Percentiles rank a stretch among this genome's conserved stretches.
These are phyloP conservation scores for Dactylellina leptospora DNA, from an alignment of 2,329 filamentous ascomycete species.

Conservation along the genomic window DNA sequence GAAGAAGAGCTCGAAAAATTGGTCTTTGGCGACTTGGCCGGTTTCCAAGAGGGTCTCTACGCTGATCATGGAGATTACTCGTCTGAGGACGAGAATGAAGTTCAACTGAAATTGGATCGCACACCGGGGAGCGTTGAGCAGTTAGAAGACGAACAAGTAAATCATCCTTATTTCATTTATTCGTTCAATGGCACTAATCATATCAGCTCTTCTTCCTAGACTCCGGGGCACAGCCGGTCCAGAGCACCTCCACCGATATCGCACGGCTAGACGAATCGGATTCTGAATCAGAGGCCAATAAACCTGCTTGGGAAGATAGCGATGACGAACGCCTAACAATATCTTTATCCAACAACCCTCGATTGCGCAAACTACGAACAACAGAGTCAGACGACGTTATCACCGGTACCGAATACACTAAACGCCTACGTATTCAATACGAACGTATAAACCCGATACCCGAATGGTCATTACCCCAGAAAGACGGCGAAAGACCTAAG, in stretches of 20 bases:
- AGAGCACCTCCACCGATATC: conserved; percentile 58
- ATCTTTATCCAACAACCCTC: conserved; percentile 78
- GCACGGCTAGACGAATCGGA: conserved; percentile 60
- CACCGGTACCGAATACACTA: conserved; percentile 83
- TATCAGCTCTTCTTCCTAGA: conserved; percentile 81
- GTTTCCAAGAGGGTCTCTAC: conserved; percentile 79
- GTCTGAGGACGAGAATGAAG: conserved; percentile 58
- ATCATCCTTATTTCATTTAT: conserved; percentile 56
- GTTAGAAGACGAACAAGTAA: conserved; percentile 52
- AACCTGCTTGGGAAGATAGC: conserved; percentile 87
- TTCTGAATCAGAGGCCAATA: conserved; percentile 55
- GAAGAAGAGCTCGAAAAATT: conserved; percentile 87
- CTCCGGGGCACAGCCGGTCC: conserved; percentile 64
- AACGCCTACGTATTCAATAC: conserved; percentile 80
- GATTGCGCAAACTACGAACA: conserved; percentile 82
- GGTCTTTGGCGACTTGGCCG: conserved; percentile 86
- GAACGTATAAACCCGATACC: conserved; percentile 70
- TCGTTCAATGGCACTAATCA: conserved; percentile 38
- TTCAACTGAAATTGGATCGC: conserved; percentile 57
- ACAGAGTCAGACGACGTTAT: conserved; percentile 86
- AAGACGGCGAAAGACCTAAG: conserved; percentile 62
- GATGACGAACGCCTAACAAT: conserved; percentile 89
- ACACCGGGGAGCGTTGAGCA: conserved; percentile 46
- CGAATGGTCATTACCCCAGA: conserved; percentile 67
- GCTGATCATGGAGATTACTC: conserved; percentile 63